Evolutionary conservation across 305 asterid genomes (phyloP), one percentile per base, ranked within the genome.

Genomic region (Fraxinus floribunda): DNA sequence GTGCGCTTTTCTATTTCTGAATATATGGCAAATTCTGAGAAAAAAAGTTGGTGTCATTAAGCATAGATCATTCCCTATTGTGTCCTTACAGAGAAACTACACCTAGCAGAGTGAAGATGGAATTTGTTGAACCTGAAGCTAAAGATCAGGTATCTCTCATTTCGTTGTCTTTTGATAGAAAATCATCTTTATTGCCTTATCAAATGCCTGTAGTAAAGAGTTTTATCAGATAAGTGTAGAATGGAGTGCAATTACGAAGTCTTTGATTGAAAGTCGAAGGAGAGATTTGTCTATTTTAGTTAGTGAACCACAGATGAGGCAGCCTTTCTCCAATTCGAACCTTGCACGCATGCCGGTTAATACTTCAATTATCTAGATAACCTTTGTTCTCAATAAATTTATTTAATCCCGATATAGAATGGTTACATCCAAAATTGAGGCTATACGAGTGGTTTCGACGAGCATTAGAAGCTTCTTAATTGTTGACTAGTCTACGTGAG

Each of bases 81-180:
- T 62, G 55, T 77, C 35, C 30, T 35, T 81, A 55, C 84, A 84
- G 86, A 35, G 82, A 82, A n/a, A 57, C 75, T 52, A 30, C 70
- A 22, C 80, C 83, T 70, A 52, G 84, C 62, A 55, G 80, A 72
- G 79, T 78, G 70, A 84, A 80, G 84, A 86, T 82, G 78, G 89
- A 86, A 13, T 11, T 57, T 32, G 71, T 76, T 81, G 89, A 81
- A 57, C 74, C 64, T 2, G 89, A 79, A 72, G 84, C 80, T 18
- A 81, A 84, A 82, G 71, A 68, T 22, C 30, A 11, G 84, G 89
- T 86, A 84, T 83, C 29, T 62, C 34, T 22, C 72, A 62, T 22
- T 62, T 3, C 62, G 20, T 16, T 16, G 62, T 16, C 62, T 16
- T 16, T 52, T 16, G 62, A 52, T 52, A 52, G 22, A 1, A 52